Evolutionary conservation across 2,329 filamentous ascomycete genomes (phyloP).

Genomic region (Zalaria obscura): DNA sequence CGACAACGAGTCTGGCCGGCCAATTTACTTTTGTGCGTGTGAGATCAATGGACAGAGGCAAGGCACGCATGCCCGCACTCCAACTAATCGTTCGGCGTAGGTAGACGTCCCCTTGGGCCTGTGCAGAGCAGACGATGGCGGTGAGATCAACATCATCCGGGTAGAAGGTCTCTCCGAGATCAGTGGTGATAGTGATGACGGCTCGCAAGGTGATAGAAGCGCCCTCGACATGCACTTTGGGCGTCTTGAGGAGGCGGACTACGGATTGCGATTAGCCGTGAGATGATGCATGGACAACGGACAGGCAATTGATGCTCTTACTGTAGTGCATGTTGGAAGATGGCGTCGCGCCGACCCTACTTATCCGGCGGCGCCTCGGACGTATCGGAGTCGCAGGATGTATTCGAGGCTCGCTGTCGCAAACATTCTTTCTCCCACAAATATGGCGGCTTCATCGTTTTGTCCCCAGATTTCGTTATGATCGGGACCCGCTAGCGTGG

Average conservation of each 20-base stretch:
- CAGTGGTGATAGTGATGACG: slow-evolving; percentile 52
- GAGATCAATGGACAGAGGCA: slow-evolving; percentile 29
- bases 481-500: too few relatives aligned
- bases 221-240: slow-evolving; percentile 29
- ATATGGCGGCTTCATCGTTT: too few relatives aligned
- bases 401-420: too few relatives aligned
- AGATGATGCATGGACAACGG: not conserved
- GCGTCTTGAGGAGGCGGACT: slow-evolving; percentile 53
- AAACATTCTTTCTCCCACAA: too few relatives aligned
- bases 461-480: too few relatives aligned
- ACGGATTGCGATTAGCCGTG: not conserved
- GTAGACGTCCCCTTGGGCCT: slow-evolving; percentile 23
- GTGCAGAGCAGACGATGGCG: slow-evolving; percentile 20
- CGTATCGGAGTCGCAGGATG: too few relatives aligned
- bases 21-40: slow-evolving; percentile 22
- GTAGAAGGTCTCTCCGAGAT: slow-evolving; percentile 52
- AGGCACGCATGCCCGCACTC: slow-evolving; percentile 27
- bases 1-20: slow-evolving; percentile 26
- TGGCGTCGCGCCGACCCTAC: too few relatives aligned
- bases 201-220: slow-evolving; percentile 30
- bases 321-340: slow-evolving; percentile 10
- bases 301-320: slow-evolving; percentile 2
- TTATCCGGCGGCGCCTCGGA: too few relatives aligned
- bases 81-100: slow-evolving; percentile 30
- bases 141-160: slow-evolving; percentile 31